Percentiles rank a stretch among this genome's conserved stretches.
Evolutionary conservation across 2,329 filamentous ascomycete species (phyloP).

Genomic region (Cordyceps pruinosa): DNA sequence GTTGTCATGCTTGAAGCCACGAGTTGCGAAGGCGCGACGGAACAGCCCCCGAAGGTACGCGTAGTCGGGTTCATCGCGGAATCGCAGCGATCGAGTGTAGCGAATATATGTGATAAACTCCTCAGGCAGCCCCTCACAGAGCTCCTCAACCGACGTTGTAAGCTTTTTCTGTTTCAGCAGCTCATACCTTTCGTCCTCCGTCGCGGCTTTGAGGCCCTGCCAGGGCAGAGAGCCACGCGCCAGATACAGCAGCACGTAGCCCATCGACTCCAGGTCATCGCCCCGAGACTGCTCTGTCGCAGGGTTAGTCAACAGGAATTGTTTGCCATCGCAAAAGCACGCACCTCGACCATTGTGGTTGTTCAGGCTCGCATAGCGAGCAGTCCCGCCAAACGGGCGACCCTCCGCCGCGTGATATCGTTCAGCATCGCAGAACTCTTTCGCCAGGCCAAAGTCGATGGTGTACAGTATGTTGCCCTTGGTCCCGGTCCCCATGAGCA

Average conservation of each 20-base stretch:
- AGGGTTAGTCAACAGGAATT: too few relatives aligned
- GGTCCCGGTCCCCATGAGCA: slow-evolving; percentile 87
- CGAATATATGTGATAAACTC: slow-evolving; percentile 97
- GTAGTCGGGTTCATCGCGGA: slow-evolving; percentile 97
- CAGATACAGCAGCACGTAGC: slow-evolving; percentile 71
- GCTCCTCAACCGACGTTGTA: slow-evolving; percentile 91
- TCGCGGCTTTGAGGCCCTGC: slow-evolving; percentile 67
- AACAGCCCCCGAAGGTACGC: slow-evolving; percentile 95
- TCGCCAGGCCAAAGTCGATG: slow-evolving; percentile 98
- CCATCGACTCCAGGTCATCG: slow-evolving; percentile 87
- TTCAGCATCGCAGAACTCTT: slow-evolving; percentile 97
- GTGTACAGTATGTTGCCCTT: slow-evolving; percentile 98
- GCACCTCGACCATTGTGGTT: slow-evolving; percentile 90
- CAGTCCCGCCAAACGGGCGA: slow-evolving; percentile 90
- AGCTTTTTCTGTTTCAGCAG: slow-evolving; percentile 99
- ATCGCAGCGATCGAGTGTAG: slow-evolving; percentile 95
- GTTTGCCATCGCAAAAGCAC: too few relatives aligned
- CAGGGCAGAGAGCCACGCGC: slow-evolving; percentile 63
- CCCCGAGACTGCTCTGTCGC: slow-evolving; percentile 95
- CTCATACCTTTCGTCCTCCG: slow-evolving; percentile 96
- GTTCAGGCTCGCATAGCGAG: slow-evolving; percentile 99
- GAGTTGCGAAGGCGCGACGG: too few relatives aligned
- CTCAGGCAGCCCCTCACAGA: slow-evolving; percentile 92
- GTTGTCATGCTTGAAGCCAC: too few relatives aligned
- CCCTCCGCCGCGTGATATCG: slow-evolving; percentile 99